Evolutionary conservation across 192 early-diverging fungal species (phyloP).

Genomic region (Diversispora epigaea): DNA sequence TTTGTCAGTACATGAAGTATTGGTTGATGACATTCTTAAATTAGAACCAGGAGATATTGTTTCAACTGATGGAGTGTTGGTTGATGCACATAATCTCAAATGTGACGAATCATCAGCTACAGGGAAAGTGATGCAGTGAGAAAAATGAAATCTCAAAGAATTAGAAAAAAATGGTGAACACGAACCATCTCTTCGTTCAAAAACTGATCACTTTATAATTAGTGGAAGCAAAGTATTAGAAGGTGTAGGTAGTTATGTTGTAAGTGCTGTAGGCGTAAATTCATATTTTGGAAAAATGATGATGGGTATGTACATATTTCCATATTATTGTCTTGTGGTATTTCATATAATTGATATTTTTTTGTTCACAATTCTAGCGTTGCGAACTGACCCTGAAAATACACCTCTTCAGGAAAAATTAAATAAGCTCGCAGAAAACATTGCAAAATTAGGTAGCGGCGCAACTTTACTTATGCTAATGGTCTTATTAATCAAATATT

Average conservation of each 20-base stretch:
- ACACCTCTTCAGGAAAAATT: slow-evolving; percentile 95
- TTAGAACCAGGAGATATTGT: slow-evolving; percentile 93
- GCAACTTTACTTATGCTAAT: slow-evolving; percentile 87
- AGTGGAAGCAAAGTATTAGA: slow-evolving; percentile 91
- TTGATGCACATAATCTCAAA: slow-evolving; percentile 76
- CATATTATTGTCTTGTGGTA: background rate
- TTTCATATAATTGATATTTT: background rate
- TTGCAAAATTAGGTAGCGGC: slow-evolving; percentile 89
- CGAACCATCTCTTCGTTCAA: slow-evolving; percentile 34
- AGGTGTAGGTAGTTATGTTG: slow-evolving; percentile 83
- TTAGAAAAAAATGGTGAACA: slow-evolving; percentile 38
- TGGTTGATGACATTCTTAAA: slow-evolving; percentile 87
- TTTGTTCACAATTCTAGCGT: slow-evolving; percentile 41
- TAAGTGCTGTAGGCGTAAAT: slow-evolving; percentile 81
- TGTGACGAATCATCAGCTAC: slow-evolving; percentile 93
- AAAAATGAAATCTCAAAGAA: slow-evolving; percentile 54
- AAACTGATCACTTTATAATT: slow-evolving; percentile 80
- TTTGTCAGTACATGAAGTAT: slow-evolving; percentile 74
- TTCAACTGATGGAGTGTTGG: slow-evolving; percentile 85
- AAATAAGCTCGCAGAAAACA: slow-evolving; percentile 82
- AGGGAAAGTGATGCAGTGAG: slow-evolving; percentile 92
- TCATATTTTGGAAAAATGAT: slow-evolving; percentile 88
- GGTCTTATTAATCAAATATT: slow-evolving; percentile 84
- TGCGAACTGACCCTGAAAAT: slow-evolving; percentile 79
- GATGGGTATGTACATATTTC: slow-evolving; percentile 50